Conservation (phyloP, 257 asterid genomes). For the Prunella vulgaris region DNA sequence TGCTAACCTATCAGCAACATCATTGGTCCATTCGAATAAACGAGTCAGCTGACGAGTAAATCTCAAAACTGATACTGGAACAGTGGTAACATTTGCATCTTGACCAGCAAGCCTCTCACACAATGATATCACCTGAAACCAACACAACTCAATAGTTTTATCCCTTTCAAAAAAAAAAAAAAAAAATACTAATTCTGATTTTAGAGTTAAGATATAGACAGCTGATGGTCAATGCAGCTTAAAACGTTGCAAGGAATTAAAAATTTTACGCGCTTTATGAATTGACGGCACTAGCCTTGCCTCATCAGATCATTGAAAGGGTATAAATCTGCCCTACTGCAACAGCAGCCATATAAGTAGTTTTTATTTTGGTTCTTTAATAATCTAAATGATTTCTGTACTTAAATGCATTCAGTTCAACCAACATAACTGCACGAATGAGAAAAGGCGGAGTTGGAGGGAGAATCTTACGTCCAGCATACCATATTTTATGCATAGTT, state of each 20-base stretch:
- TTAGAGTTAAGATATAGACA: not conserved
- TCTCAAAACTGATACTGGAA: slow-evolving; percentile 91
- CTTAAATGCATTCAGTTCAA: not conserved
- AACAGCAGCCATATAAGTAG: not conserved
- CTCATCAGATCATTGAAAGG: not conserved
- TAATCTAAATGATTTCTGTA: not conserved
- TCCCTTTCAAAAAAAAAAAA: too few species aligned
- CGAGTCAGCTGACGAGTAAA: slow-evolving; percentile 91
- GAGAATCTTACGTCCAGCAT: too few species aligned
- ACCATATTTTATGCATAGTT: too few species aligned
- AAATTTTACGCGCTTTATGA: not conserved
- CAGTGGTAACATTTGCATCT: slow-evolving; percentile 98
- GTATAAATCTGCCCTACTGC: not conserved
- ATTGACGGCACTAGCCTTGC: not conserved
- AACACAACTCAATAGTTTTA: not conserved
- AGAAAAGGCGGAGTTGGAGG: too few species aligned
- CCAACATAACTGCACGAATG: not conserved
- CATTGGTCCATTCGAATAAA: slow-evolving; percentile 93
- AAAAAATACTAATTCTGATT: not conserved
- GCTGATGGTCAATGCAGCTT: not conserved
- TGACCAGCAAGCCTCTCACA: slow-evolving; percentile 99
- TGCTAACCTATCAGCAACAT: slow-evolving; percentile 97
- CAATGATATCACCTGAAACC: slow-evolving; percentile 81
- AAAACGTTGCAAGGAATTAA: not conserved
- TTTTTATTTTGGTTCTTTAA: not conserved